Percentiles rank a stretch among this genome's conserved stretches.
These are phyloP conservation scores for Skeletonema tropicum DNA, from an alignment of 108 stramenopile species.

Conservation along the genomic window DNA sequence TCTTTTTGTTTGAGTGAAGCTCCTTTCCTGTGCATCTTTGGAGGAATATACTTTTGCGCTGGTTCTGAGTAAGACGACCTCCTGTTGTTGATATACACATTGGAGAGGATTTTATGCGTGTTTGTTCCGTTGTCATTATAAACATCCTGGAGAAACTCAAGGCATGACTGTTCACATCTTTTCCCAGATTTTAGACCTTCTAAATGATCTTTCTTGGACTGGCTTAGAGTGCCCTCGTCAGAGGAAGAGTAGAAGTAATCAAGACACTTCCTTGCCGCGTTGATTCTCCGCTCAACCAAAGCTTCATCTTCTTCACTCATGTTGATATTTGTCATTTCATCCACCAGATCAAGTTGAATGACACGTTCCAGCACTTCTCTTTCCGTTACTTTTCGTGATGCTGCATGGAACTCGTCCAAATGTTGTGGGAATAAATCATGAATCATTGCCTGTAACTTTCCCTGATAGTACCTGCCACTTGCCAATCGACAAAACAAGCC, in stretches of 20 bases:
- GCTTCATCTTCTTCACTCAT: slow-evolving; percentile 3
- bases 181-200: slow-evolving; percentile 19
- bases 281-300: slow-evolving; percentile 14
- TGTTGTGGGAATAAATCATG: slow-evolving; percentile 23
- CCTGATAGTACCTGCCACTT: slow-evolving; percentile 27
- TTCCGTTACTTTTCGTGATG: slow-evolving; percentile 18
- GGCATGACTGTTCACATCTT: slow-evolving; percentile 21
- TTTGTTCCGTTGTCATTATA: not conserved
- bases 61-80: not conserved
- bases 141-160: slow-evolving; percentile 5
- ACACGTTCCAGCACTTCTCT: slow-evolving; percentile 27
- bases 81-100: slow-evolving; percentile 33
- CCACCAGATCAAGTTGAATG: slow-evolving; percentile 21
- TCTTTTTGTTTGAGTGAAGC: slow-evolving; percentile 12
- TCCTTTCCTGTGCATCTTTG: slow-evolving; percentile 11
- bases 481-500: slow-evolving; percentile 8
- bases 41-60: not conserved
- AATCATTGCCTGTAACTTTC: slow-evolving; percentile 17
- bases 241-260: slow-evolving; percentile 16
- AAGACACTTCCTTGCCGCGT: slow-evolving; percentile 23
- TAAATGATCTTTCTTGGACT: not conserved
- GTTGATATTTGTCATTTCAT: not conserved
- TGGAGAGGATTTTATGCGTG: slow-evolving; percentile 12
- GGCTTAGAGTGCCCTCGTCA: not conserved
- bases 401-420: slow-evolving; percentile 10